Evolutionary conservation across 2,329 filamentous ascomycete species (phyloP).

Genomic region (Sporothrix protearum): DNA sequence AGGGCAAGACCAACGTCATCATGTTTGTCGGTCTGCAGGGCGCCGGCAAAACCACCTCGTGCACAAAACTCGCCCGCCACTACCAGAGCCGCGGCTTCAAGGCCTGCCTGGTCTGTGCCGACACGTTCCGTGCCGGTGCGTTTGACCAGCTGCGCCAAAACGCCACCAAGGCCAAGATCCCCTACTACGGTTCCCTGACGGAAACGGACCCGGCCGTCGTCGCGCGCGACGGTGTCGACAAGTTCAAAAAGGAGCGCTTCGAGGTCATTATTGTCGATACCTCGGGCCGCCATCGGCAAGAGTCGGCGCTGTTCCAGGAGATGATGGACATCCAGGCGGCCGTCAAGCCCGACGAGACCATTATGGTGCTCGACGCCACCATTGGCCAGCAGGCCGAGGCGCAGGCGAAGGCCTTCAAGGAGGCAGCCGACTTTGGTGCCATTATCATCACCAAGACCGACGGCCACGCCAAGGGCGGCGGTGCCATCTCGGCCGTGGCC

Average conservation of each 20-base stretch:
- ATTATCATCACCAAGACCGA: conserved; percentile 99
- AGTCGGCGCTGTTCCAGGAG: conserved; percentile 91
- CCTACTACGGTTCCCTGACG: conserved; percentile 94
- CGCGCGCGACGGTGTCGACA: conserved; percentile 90
- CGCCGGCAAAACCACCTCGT: conserved; percentile 96
- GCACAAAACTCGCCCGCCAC: conserved; percentile 92
- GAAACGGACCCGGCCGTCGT: conserved; percentile 95
- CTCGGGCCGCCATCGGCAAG: conserved; percentile 89
- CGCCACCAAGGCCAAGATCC: conserved; percentile 97
- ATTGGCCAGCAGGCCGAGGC: conserved; percentile 95
- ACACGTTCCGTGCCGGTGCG: conserved; percentile 96
- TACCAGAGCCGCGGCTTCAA: conserved; percentile 93
- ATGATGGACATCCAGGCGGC: conserved; percentile 96
- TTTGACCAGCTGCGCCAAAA: conserved; percentile 99
- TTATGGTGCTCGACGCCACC: conserved; percentile 95
- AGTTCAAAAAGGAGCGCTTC: conserved; percentile 98
- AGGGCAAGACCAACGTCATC: conserved; percentile 92
- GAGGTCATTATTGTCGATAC: conserved; percentile 99
- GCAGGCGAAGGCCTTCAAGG: conserved; percentile 95
- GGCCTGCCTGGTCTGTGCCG: conserved; percentile 89
- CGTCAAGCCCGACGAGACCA: conserved; percentile 89
- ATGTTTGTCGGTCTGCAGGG: conserved; percentile 99
- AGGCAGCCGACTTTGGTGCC: conserved; percentile 91
- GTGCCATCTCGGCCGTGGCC: conserved; percentile 94
- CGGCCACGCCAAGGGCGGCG: conserved; percentile 89